phyloP scores from a whole-genome alignment of 2,329 filamentous ascomycete species.

The Penicillium hesseltinei region DNA sequence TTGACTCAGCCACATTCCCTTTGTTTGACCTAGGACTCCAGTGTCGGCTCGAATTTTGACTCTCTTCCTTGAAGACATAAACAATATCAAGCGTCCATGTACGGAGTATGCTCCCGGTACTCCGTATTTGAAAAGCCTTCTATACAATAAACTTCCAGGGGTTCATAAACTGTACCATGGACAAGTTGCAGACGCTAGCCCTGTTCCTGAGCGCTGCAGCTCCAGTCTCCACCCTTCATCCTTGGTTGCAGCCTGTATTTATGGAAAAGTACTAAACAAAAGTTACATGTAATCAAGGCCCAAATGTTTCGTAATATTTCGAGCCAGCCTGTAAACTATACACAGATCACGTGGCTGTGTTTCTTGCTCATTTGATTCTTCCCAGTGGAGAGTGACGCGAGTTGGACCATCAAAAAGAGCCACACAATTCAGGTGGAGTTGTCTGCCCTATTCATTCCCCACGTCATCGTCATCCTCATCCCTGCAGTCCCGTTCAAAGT shows the following conservation, averaged over 20 bases:
- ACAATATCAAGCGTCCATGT: neutral
- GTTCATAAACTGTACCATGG: conserved; percentile 23
- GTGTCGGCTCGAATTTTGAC: neutral
- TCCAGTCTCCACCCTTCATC: conserved; percentile 14
- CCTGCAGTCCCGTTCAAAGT: conserved; percentile 10
- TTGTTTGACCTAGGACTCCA: neutral
- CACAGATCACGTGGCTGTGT: conserved; percentile 4
- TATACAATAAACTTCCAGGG: conserved; percentile 3
- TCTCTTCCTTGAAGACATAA: neutral
- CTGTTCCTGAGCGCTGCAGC: conserved; percentile 30
- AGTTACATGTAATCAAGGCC: neutral
- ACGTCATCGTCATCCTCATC: conserved; percentile 1
- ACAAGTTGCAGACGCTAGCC: conserved; percentile 21
- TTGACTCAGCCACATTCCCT: neutral
- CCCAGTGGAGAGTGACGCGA: neutral
- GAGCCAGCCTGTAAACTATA: conserved; percentile 1
- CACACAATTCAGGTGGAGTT: conserved; percentile 1
- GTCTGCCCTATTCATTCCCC: neutral
- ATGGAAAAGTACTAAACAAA: neutral
- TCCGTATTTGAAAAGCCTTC: neutral
- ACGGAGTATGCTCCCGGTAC: neutral
- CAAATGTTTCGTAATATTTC: neutral
- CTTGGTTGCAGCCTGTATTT: conserved; percentile 11
- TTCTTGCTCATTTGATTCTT: neutral
- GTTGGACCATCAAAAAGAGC: neutral